Conservation (phyloP, 352 stramenopile genomes). For the Poterioochromonas sp. region DNA sequence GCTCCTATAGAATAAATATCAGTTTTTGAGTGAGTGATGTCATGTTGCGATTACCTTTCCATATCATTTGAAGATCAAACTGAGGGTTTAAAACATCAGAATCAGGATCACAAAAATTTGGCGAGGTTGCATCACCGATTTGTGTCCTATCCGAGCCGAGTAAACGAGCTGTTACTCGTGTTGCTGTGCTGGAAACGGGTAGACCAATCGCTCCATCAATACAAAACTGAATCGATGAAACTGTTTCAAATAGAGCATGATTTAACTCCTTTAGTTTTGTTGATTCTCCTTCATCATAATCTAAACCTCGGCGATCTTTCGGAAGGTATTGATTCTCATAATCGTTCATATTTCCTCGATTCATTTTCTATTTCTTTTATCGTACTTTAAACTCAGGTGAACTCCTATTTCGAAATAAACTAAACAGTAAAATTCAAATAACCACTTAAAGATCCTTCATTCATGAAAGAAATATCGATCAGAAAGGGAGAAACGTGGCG, state of each 20-base stretch:
- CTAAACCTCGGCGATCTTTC: too few relatives aligned
- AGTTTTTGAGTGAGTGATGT: neutral
- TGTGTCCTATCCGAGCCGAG: neutral
- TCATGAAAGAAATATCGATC: too few relatives aligned
- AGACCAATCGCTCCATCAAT: slow-evolving; percentile 8
- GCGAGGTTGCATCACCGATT: neutral
- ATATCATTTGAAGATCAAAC: slow-evolving; percentile 18
- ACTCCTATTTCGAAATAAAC: too few relatives aligned
- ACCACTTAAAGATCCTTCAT: too few relatives aligned
- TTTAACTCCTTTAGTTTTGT: too few relatives aligned
- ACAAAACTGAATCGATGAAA: neutral
- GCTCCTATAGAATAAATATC: slow-evolving; percentile 12
- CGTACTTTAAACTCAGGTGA: too few relatives aligned
- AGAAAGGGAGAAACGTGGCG: too few relatives aligned
- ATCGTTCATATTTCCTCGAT: too few relatives aligned
- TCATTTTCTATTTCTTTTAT: too few relatives aligned
- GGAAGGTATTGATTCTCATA: too few relatives aligned
- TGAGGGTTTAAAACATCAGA: neutral
- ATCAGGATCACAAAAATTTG: slow-evolving; percentile 4
- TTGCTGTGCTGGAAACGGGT: neutral
- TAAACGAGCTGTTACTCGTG: neutral
- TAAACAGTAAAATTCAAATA: too few relatives aligned
- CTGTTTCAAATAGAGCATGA: neutral
- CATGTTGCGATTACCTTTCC: slow-evolving; percentile 22
- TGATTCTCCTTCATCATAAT: too few relatives aligned